These are phyloP conservation scores for Ministeria vibrans DNA, from an alignment of 78 protist species.

Conservation along the genomic window DNA sequence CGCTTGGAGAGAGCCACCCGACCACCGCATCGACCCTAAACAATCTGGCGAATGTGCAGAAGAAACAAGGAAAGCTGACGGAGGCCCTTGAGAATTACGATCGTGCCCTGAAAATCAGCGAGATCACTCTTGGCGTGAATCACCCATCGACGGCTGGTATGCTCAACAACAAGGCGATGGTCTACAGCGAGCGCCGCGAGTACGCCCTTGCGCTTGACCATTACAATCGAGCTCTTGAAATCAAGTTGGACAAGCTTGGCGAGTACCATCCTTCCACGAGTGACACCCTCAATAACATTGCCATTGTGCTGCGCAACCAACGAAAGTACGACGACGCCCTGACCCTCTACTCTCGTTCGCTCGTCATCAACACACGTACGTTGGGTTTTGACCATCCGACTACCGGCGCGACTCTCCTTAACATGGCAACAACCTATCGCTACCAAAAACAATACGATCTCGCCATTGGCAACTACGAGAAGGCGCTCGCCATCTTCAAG, in stretches of 20 bases:
- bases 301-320: neutral
- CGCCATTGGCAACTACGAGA: neutral
- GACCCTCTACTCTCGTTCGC: too few relatives aligned
- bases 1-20: neutral
- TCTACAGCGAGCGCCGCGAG: neutral
- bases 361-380: too few relatives aligned
- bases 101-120: neutral
- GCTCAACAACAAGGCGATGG: neutral
- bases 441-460: too few relatives aligned
- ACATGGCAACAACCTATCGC: too few relatives aligned
- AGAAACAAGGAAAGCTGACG: neutral
- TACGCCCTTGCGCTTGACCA: neutral
- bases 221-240: neutral
- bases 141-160: neutral
- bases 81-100: neutral
- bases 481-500: neutral
- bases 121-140: neutral
- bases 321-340: neutral
- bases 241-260: neutral
- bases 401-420: too few relatives aligned
- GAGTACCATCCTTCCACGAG: neutral
- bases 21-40: neutral
- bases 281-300: neutral
- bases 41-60: neutral
- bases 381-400: too few relatives aligned